phyloP scores from a whole-genome alignment of 2,329 filamentous ascomycete genomes.

The Paecilomyces formosus region DNA sequence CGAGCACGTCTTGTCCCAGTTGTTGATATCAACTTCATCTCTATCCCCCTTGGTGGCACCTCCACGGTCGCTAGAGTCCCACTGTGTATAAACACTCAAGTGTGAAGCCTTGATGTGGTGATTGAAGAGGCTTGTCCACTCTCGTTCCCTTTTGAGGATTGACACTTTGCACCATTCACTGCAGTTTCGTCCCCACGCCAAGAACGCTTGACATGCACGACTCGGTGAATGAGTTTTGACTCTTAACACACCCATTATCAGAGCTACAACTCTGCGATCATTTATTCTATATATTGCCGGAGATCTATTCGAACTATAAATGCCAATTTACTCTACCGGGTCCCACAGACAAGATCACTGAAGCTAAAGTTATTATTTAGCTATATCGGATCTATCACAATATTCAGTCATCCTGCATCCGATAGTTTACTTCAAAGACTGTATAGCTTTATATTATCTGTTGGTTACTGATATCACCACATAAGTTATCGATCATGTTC shows the following conservation, averaged over 20 bases:
- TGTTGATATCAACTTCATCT: neutral
- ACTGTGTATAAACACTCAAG: neutral
- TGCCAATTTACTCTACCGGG: too few species aligned
- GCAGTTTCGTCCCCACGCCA: neutral
- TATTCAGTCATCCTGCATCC: neutral
- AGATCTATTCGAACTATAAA: too few species aligned
- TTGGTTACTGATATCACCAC: neutral
- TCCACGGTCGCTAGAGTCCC: neutral
- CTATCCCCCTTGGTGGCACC: neutral
- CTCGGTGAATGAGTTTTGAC: neutral
- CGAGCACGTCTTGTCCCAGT: slow-evolving; percentile 4
- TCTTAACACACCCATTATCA: neutral
- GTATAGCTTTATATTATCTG: neutral
- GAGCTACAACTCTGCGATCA: neutral
- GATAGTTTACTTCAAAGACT: neutral
- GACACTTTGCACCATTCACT: neutral
- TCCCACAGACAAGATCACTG: neutral
- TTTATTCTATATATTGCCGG: neutral
- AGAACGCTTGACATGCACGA: neutral
- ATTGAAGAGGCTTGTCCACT: neutral
- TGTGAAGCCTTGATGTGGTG: neutral
- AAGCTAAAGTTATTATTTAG: neutral
- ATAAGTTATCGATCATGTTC: slow-evolving; percentile 22
- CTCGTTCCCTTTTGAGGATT: neutral
- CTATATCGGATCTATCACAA: neutral